Evolutionary conservation across 441 rosid genomes (phyloP), one percentile per base, ranked within the genome.

Genomic region (Viola pubescens): DNA sequence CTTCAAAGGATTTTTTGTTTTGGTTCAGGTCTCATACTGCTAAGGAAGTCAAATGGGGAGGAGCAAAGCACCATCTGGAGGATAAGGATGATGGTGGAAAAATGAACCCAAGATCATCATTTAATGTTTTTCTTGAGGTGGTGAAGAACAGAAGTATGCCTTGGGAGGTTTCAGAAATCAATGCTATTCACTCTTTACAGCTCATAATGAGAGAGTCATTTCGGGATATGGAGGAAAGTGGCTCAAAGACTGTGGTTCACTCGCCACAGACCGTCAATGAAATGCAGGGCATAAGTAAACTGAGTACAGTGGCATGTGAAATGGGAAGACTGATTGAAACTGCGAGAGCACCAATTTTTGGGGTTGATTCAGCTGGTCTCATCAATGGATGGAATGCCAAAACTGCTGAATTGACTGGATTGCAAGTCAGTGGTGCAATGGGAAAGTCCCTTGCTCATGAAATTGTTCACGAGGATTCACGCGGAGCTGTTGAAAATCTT

Each of bases 21-120:
- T 87, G 95, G 97, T 90, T 90, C 68, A 81, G 97, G 70, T 90
- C 95, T 9, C 87, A 85, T 39, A 77, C 85, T 50, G 95, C 85
- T 9, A 81, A 81, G 59, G 84, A 82, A 63, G 67, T 87, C 26
- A 85, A 85, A 72, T 89, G 95, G 97, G 91, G 94, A 43, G 95
- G 91, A 66, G 95, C 95, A 39, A 85, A 85, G 79, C 87, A 85
- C 72, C 85, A 77, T 51, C 89, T 80, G 0, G 72, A 75, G 49
- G 69, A 78, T 69, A 85, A 70, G 71, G 92, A 89, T 57, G 88
- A 81, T 40, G 79, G 68, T 4, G 84, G 77, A 56, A 82, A 74
- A 60, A 87, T 85, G 89, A 84, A 81, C 40, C 97, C 94, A 11
- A 81, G 97, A 60, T 82, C 89, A 46, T 89, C 97, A 0, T 87